phyloP scores from a whole-genome alignment of 768 basidiomycete species.

The Russula brevipes region DNA sequence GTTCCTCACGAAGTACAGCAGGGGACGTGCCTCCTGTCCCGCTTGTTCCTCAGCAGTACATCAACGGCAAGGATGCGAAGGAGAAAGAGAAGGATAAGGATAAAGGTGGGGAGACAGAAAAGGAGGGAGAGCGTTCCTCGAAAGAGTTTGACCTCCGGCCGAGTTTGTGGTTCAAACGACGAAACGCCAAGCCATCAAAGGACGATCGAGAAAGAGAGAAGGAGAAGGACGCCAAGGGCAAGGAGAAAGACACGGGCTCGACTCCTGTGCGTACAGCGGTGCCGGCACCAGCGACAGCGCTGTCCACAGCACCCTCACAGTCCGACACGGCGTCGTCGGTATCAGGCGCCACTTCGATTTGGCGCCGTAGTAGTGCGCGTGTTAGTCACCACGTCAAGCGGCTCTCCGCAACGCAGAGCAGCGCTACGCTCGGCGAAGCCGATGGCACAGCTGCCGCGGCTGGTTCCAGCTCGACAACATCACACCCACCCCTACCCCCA shows the following conservation, averaged over 20 bases:
- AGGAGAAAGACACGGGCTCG: constrained; percentile 7
- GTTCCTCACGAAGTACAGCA: constrained; percentile 24
- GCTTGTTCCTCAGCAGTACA: constrained; percentile 30
- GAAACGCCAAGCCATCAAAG: constrained; percentile 35
- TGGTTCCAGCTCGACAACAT: not conserved
- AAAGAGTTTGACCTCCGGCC: constrained; percentile 40
- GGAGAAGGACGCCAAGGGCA: constrained; percentile 19
- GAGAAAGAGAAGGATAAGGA: constrained; percentile 31
- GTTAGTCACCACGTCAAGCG: constrained; percentile 13
- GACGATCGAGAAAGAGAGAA: constrained; percentile 21
- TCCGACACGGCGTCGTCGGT: constrained; percentile 19
- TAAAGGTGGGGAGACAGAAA: constrained; percentile 31
- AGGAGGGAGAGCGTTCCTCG: constrained; percentile 29
- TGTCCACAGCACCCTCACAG: constrained; percentile 19
- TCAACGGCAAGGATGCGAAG: constrained; percentile 28
- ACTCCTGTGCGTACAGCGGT: not conserved
- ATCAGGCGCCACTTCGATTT: constrained; percentile 14
- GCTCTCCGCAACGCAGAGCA: constrained; percentile 9
- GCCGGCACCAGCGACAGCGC: constrained; percentile 4
- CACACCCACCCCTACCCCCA: not conserved
- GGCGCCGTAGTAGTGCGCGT: constrained; percentile 21
- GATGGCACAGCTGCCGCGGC: not conserved
- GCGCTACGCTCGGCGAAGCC: constrained; percentile 2
- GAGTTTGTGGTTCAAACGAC: constrained; percentile 52
- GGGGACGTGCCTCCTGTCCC: constrained; percentile 29